phyloP scores from a whole-genome alignment of 257 asterid species.

The Primulina huaijiensis region DNA sequence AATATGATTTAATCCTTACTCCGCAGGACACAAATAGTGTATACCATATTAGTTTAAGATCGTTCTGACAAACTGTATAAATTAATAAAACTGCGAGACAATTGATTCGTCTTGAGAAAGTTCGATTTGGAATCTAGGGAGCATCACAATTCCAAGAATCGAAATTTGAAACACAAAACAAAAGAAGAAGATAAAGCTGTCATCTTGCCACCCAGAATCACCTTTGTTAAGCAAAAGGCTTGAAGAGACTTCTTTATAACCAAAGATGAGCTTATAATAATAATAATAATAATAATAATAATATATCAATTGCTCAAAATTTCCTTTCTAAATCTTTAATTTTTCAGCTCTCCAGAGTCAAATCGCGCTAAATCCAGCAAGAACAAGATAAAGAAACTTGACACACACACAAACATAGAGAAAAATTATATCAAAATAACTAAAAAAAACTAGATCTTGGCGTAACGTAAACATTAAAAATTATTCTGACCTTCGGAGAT shows the following conservation, averaged over 20 bases:
- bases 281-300: too few relatives aligned
- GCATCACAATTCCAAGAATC: background rate
- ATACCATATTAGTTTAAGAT: slow-evolving; percentile 11
- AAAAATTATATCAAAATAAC: slow-evolving; percentile 14
- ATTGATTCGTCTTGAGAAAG: background rate
- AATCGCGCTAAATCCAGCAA: slow-evolving; percentile 8
- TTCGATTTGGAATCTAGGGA: background rate
- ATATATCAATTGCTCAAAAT: background rate
- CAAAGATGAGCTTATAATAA: slow-evolving; percentile 9
- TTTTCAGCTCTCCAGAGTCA: background rate
- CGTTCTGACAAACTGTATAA: background rate
- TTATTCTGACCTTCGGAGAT: slow-evolving; percentile 69
- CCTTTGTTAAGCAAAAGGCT: slow-evolving; percentile 6
- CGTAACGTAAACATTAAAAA: slow-evolving; percentile 25
- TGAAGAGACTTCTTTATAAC: background rate
- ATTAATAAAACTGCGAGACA: background rate
- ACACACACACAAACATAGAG: background rate
- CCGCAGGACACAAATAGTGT: background rate
- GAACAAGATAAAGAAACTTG: background rate
- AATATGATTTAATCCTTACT: background rate
- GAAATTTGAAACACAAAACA: background rate
- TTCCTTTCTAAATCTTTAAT: background rate
- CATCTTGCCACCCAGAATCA: slow-evolving; percentile 14
- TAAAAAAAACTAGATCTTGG: slow-evolving; percentile 31
- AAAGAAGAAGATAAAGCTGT: background rate